Percentiles rank a stretch among this genome's conserved stretches.
Evolutionary conservation across 352 stramenopile species (phyloP).

Genomic region (Globisporangium abappressorium): DNA sequence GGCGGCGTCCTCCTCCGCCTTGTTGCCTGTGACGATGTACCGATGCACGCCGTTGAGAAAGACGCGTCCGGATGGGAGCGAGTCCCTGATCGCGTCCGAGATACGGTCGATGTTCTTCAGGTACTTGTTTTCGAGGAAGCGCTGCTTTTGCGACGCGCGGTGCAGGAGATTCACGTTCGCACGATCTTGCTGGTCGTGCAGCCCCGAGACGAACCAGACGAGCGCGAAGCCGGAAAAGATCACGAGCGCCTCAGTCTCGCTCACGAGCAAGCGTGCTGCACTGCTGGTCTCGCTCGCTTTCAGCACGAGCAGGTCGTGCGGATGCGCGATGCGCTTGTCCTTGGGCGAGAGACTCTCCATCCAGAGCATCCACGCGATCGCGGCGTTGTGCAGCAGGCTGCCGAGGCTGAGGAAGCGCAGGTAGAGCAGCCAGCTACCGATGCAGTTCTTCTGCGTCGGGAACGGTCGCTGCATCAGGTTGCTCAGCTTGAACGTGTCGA

Average conservation of each 20-base stretch:
- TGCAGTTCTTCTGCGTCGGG: slow-evolving; percentile 37
- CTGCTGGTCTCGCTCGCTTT: not conserved
- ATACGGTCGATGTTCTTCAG: slow-evolving; percentile 44
- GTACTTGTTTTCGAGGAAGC: slow-evolving; percentile 62
- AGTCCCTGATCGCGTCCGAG: slow-evolving; percentile 24
- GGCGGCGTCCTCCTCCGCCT: slow-evolving; percentile 59
- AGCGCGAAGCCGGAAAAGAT: slow-evolving; percentile 38
- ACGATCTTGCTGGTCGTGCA: slow-evolving; percentile 42
- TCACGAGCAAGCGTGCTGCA: slow-evolving; percentile 13
- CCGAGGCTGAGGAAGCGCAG: slow-evolving; percentile 50
- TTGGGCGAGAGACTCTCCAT: slow-evolving; percentile 13
- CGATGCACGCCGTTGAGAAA: slow-evolving; percentile 72
- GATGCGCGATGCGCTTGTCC: slow-evolving; percentile 10
- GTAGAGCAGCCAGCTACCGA: slow-evolving; percentile 64
- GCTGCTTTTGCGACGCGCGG: slow-evolving; percentile 18
- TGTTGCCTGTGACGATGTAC: slow-evolving; percentile 71
- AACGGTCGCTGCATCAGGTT: slow-evolving; percentile 62
- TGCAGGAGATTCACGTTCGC: slow-evolving; percentile 26
- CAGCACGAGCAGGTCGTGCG: slow-evolving; percentile 27
- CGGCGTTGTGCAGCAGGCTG: slow-evolving; percentile 51
- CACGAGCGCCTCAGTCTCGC: slow-evolving; percentile 33
- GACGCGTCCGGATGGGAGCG: slow-evolving; percentile 41
- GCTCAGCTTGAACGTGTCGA: slow-evolving; percentile 66
- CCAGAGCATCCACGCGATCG: slow-evolving; percentile 31
- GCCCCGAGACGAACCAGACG: slow-evolving; percentile 23